Evolutionary conservation across 345 rosid species (phyloP), one percentile per base, ranked within the genome.

Genomic region (Salix brachista): DNA sequence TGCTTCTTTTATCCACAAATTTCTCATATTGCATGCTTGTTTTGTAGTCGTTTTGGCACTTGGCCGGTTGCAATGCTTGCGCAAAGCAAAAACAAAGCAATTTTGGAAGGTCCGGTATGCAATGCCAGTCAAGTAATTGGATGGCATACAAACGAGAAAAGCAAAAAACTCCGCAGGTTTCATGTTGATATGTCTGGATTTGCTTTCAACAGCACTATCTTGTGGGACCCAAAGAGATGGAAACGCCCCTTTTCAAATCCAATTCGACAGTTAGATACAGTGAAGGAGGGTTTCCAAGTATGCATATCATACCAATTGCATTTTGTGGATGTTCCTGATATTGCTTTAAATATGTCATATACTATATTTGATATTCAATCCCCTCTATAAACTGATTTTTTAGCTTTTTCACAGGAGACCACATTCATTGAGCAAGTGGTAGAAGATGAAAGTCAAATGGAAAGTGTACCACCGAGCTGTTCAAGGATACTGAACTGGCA

Each of bases 11-110:
- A 1, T 46, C 28, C 32, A 46, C 61, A 79, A 72, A 56, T 64
- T 78, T 65, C 72, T 85, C 26, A 83, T 67, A 14, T 41, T 26
- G 8, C 37, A 8, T 69, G 34, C 34, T 65, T 82, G 18, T 80
- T 66, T 73, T 84, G 70, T 70, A 93, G 99, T 44, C 90, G 90
- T 52, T 95, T 95, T 83, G 97, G 99, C 75, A 89, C 94, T 60
- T 95, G 99, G 97, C 97, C 99, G 64, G 97, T 95, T 67, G 97
- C 94, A 18, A 91, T 95, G 97, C 94, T 95, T 52, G 95, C 94
- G 1, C 94, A 78, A 79, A 88, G 95, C 86, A 91, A 90, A 83
- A 93, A 88, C 88, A 95, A 92, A 85, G 99, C 95, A 56, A 84
- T 89, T 65, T 79, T 92, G 78, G 97, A 94, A 82, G 99, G 97